Evolutionary conservation across 306 rosid genomes (phyloP).

Genomic region (Cucurbita argyrosperma): DNA sequence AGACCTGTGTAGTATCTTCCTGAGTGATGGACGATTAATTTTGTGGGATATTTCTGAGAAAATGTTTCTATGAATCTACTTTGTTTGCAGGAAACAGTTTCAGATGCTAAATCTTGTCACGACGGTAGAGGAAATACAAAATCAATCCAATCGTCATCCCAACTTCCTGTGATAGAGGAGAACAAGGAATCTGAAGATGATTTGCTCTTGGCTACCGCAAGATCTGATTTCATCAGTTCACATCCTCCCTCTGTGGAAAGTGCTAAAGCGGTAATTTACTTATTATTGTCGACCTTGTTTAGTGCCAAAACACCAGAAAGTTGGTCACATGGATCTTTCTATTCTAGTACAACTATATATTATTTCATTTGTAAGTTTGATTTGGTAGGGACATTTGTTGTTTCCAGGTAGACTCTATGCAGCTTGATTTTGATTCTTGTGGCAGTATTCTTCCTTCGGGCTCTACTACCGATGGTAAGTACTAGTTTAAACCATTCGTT

Average conservation of each 20-base stretch:
- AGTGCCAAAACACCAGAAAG: not conserved
- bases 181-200: constrained; percentile 20
- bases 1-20: constrained; percentile 8
- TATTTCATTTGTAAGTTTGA: constrained; percentile 5
- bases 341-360: not conserved
- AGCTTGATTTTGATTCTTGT: constrained; percentile 33
- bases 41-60: constrained; percentile 12
- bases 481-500: not conserved
- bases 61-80: constrained; percentile 12
- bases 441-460: constrained; percentile 24
- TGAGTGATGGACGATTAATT: not conserved
- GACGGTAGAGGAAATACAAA: constrained; percentile 6
- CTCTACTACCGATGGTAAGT: constrained; percentile 29
- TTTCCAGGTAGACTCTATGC: constrained; percentile 24
- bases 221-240: constrained; percentile 15
- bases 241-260: constrained; percentile 6
- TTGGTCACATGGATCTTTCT: constrained; percentile 1
- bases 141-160: constrained; percentile 6
- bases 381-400: constrained; percentile 1
- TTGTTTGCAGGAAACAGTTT: constrained; percentile 9
- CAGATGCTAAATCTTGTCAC: constrained; percentile 3
- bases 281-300: not conserved
- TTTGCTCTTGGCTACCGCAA: constrained; percentile 6
- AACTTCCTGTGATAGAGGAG: constrained; percentile 3
- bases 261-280: constrained; percentile 17